These are phyloP conservation scores for Aphanomyces astaci DNA, from an alignment of 352 stramenopile species.

Conservation along the genomic window DNA sequence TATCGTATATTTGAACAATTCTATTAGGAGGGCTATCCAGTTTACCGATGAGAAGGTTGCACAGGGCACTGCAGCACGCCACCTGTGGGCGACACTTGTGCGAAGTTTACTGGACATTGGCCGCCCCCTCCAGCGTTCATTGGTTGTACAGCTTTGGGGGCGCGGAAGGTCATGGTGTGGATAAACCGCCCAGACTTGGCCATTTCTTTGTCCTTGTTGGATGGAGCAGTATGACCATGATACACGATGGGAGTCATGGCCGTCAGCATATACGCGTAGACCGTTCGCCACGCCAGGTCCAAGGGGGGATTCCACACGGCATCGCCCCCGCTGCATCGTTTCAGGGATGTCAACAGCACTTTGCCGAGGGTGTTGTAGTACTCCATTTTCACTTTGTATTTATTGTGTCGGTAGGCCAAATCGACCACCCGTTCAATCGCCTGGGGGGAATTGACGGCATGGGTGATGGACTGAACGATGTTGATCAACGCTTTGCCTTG, in stretches of 20 bases:
- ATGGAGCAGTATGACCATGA: background rate
- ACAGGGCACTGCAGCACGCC: background rate
- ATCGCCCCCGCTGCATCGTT: slow-evolving; percentile 26
- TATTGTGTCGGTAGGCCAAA: slow-evolving; percentile 31
- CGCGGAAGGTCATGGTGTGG: background rate
- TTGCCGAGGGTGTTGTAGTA: slow-evolving; percentile 34
- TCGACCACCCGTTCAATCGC: slow-evolving; percentile 27
- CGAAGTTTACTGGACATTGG: background rate
- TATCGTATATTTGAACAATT: too few species aligned
- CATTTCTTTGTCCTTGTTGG: background rate
- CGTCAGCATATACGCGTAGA: slow-evolving; percentile 26
- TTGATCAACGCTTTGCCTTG: slow-evolving; percentile 35
- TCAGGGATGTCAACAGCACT: slow-evolving; percentile 27
- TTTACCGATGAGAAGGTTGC: background rate
- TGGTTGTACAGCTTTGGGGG: background rate
- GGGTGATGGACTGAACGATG: slow-evolving; percentile 35
- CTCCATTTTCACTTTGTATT: slow-evolving; percentile 33
- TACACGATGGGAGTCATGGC: slow-evolving; percentile 17
- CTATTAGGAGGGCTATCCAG: background rate
- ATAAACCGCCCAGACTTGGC: background rate
- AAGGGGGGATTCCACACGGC: slow-evolving; percentile 4
- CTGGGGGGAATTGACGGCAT: slow-evolving; percentile 32
- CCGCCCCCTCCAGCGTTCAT: background rate
- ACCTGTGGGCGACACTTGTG: background rate
- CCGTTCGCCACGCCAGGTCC: slow-evolving; percentile 25